Evolutionary conservation across 139 green algal genomes (phyloP).

Genomic region (Tetradesmus lagerheimii): DNA sequence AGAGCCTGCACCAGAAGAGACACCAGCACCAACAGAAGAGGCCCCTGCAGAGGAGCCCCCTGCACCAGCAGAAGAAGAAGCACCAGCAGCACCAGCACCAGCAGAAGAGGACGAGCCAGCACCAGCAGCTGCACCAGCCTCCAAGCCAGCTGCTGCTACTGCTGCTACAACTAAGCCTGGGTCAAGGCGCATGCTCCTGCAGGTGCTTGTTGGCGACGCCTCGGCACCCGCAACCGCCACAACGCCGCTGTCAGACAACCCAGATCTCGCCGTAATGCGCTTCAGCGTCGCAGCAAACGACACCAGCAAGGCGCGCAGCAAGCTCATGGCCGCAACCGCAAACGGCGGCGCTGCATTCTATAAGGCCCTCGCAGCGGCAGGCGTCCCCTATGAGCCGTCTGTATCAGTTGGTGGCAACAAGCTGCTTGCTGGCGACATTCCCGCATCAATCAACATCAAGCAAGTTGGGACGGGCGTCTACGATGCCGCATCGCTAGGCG

Average conservation of each 20-base stretch:
- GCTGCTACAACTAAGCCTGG: neutral
- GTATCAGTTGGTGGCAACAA: neutral
- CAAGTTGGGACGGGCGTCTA: neutral
- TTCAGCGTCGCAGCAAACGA: conserved; percentile 13
- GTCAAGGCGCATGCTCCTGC: conserved; percentile 7
- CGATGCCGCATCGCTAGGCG: neutral
- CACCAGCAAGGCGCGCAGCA: neutral
- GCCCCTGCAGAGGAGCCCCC: neutral
- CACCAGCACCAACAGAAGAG: neutral
- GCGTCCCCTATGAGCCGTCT: neutral
- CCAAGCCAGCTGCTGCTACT: neutral
- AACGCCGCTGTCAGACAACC: neutral
- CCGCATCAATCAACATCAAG: neutral
- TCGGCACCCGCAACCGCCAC: neutral
- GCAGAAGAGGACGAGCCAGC: neutral
- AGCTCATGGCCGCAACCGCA: neutral
- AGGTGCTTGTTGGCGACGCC: neutral
- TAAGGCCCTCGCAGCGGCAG: neutral
- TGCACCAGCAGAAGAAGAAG: neutral
- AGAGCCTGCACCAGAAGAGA: conserved; percentile 6
- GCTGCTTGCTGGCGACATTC: conserved; percentile 7
- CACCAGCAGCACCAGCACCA: neutral
- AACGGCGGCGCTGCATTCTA: neutral
- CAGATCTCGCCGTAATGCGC: conserved; percentile 1
- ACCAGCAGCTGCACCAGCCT: neutral